Evolutionary conservation across 768 basidiomycete genomes (phyloP), one percentile per base, ranked within the genome.

Genomic region (Mycena maculata): DNA sequence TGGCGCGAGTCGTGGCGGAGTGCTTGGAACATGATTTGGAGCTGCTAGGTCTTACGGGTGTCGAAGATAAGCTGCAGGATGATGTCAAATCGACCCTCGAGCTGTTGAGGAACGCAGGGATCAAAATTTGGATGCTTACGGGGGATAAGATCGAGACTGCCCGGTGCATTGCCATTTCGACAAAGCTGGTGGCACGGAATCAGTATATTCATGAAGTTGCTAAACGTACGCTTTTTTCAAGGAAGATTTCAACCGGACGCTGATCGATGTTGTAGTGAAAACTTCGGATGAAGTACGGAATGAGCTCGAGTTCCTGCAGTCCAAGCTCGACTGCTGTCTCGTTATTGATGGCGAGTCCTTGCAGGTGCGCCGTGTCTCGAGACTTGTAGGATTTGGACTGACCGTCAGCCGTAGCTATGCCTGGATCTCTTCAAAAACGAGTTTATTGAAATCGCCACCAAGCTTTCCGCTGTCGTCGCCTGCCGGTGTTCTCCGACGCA

Each of bases 81-180:
- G 96, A 97, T 25, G 97, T 99, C 73, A 96, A 93, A 77, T 88
- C 91, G 48, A 98, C 98, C 2, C 80, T 99, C 63, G 98, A 99
- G 79, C 75, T 99, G 57, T 78, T 99, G 69, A 83, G 96, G 71
- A 99, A 99, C 76, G 98, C 97, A 0, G 97, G 97, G 5, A 90
- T 99, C 79, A 98, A 94, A 85, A 99, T 99, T 64, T 99, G 98
- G 98, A 99, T 99, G 98, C 84, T 99, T 73, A 99, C 98, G 0
- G 97, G 98, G 1, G 98, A 99, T 79, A 99, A 99, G 83, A 95
- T 99, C 54, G 98, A 99, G 83, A 99, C 98, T 4, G 98, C 98
- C 6, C 91, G 96, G 39, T 97, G 96, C 78, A 99, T 99, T 74
- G 96, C 97, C 6, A 95, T 99, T 69, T 98, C 96, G 39, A 98